Conservation (phyloP, 805 yeast genomes). For the Wickerhamomyces chambardii region DNA sequence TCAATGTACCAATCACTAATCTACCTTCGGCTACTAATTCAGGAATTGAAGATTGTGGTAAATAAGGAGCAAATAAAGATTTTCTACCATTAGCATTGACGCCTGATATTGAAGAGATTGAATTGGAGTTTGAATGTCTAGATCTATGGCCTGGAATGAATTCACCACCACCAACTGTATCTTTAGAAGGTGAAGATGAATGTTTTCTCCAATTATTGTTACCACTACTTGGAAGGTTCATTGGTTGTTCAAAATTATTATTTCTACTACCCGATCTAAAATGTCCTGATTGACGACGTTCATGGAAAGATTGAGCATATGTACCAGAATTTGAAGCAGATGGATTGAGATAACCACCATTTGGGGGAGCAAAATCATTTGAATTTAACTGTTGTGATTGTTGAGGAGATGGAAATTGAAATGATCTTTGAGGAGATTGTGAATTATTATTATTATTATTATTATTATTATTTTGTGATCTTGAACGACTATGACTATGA, state of each 20-base stretch:
- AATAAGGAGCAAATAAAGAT: constrained; percentile 90
- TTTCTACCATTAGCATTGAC: constrained; percentile 42
- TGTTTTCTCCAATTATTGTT: not conserved
- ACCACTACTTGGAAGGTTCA: constrained; percentile 1
- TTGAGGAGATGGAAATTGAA: constrained; percentile 56
- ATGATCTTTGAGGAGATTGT: constrained; percentile 37
- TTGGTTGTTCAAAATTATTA: constrained; percentile 12
- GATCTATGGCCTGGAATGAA: constrained; percentile 78
- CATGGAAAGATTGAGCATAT: constrained; percentile 14
- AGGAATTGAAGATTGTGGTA: constrained; percentile 90
- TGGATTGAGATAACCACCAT: no score
- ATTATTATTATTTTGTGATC: no score
- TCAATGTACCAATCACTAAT: constrained; percentile 81
- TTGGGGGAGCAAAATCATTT: not conserved
- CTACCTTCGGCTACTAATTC: constrained; percentile 84
- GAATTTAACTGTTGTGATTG: constrained; percentile 6
- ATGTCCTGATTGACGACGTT: constrained; percentile 32
- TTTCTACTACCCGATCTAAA: constrained; percentile 27
- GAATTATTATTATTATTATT: not conserved
- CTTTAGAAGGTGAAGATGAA: not conserved
- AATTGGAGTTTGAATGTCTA: constrained; percentile 64
- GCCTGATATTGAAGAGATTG: constrained; percentile 23
- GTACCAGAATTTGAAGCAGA: constrained; percentile 1
- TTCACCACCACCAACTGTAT: not conserved
- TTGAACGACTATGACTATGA: not conserved